Base-by-base conservation (phyloP, 2,329 filamentous ascomycete species). In the Trichoderma sp. region DNA sequence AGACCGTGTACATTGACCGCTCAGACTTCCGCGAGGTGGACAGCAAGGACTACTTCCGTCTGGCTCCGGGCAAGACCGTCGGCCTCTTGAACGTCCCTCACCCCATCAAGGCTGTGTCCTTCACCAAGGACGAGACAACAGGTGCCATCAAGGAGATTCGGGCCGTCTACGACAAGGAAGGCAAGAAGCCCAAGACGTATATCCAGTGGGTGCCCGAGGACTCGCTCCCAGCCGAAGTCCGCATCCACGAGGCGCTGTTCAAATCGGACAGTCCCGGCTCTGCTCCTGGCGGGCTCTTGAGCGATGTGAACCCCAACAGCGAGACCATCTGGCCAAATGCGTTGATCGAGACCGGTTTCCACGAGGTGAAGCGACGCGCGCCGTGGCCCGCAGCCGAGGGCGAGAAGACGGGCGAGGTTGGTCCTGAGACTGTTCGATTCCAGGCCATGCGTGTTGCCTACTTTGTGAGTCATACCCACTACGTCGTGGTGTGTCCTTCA, bases 381-480 rank as follows among this genome's bases (percentile, higher is more conserved):
- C 91, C 91, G 4, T 94, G 91, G 91, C 91, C 91, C 5, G 88
- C 90, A 76, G 88, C 85, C 9, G 89, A 91, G 75, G 84, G 79
- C 65, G 82, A 85, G 69, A 78, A 82, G 67, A 83, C 83, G 17
- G 48, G 50, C 26, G 59, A 62, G 6, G 80, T 79, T 44, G 88
- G 88, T 2, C 84, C 85, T 24, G 90, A 90, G 78, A 88, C 82
- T 56, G 88, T 96, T 3, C 83, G 93, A 43, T 97, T 97, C 83
- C 93, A 97, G 80, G 93, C 86, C 2, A 87, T 96, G 82, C 84
- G 93, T 14, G 89, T 92, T 48, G 93, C 88, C 4, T 95, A 94
- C 75, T 94, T 93, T 78, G 80, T 82, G 61, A 79, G 80, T 78
- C 14, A 21, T 28, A 7, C 30, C 14, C 15, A 9, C 45, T n/a